These are phyloP conservation scores for Quercus cerris DNA, from an alignment of 306 rosid genomes.

Conservation along the genomic window DNA sequence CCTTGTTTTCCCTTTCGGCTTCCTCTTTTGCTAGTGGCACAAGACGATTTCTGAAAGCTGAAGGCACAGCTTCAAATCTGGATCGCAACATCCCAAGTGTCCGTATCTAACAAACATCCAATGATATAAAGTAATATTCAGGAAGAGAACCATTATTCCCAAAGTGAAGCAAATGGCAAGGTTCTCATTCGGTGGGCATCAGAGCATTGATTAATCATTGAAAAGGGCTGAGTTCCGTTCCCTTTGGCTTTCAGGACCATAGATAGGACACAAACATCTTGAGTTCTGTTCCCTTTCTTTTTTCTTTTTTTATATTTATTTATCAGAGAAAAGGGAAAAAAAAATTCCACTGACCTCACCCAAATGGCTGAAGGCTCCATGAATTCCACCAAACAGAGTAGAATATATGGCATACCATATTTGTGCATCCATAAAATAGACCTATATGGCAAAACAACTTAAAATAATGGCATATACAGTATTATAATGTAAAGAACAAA, in stretches of 20 bases:
- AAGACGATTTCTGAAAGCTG: constrained; percentile 67
- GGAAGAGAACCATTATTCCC: constrained; percentile 15
- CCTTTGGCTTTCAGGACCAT: no score
- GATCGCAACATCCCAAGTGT: constrained; percentile 99
- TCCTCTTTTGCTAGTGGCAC: constrained; percentile 46
- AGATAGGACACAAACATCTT: no score
- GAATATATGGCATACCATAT: constrained; percentile 98
- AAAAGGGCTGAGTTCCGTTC: no score
- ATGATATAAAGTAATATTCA: constrained; percentile 21
- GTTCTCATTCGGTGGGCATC: no score
- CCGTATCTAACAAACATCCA: constrained; percentile 67
- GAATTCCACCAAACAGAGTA: constrained; percentile 86
- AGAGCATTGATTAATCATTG: no score
- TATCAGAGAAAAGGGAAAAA: background rate
- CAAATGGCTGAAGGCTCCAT: constrained; percentile 96
- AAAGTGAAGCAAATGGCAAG: background rate
- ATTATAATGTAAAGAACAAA: constrained; percentile 18
- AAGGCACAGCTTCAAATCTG: constrained; percentile 75
- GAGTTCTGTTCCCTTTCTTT: no score
- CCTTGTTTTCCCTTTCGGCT: constrained; percentile 29
- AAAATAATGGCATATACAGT: constrained; percentile 4
- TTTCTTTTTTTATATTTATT: background rate
- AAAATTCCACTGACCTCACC: constrained; percentile 82
- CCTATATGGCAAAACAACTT: constrained; percentile 51
- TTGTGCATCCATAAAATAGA: constrained; percentile 96